Evolutionary conservation across 2,329 filamentous ascomycete genomes (phyloP), one percentile per base, ranked within the genome.

Genomic region (Colletotrichum godetiae): DNA sequence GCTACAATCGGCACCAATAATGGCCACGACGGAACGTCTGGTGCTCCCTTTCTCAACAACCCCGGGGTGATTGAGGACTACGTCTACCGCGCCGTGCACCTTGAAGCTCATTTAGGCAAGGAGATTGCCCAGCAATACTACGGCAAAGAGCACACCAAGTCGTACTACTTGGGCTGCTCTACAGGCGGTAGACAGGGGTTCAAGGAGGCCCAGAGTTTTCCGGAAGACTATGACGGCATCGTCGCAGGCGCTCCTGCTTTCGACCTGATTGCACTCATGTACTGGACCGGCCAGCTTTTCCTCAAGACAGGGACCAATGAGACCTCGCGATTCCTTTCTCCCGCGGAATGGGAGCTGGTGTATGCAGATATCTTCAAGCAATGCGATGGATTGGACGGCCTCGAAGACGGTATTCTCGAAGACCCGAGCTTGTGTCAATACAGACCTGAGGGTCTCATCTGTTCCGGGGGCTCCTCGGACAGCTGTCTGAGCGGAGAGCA

Each of bases 121-220:
- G 68, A 82, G 12, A 79, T 91, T 22, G 82, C 83, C 2, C 75
- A 84, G 15, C 77, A 80, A 0, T 90, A 88, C 78, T 91, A 91
- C 75, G 79, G 80, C 3, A 74, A 68, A 7, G 6, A 52, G 13
- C 69, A 72, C 31, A 72, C 58, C 0, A 72, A 59, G 31, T 35
- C 82, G 7, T 89, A 89, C 76, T 89, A 86, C 75, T 78, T 83
- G 12, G 88, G 88, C 31, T 90, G 88, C 76, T 88, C 86, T 0
- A 89, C 87, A 1, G 88, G 88, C 19, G 88, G 88, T 5, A 81
- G 88, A 3, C 87, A 90, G 78, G 88, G 88, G 8, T 79, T 89
- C 22, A 87, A 86, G 65, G 79, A 85, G 22, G 84, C 85, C 0
- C 80, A 80, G 31, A 81, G 82, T 3, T 80, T 82, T 4, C 79